phyloP scores from a whole-genome alignment of 352 stramenopile species.

The Lagenidium giganteum region DNA sequence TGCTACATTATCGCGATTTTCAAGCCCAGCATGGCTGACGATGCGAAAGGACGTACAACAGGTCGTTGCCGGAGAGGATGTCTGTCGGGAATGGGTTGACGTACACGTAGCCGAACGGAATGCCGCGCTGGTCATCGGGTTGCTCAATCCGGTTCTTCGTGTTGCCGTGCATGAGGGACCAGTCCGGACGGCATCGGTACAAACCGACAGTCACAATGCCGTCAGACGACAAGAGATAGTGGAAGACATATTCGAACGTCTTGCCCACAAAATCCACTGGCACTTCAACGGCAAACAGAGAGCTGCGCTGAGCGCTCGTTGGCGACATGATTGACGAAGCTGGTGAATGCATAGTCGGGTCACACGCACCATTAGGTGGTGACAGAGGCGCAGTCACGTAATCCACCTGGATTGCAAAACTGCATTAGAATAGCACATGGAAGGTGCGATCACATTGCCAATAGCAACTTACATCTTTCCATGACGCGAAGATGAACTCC shows the following conservation, averaged over 20 bases:
- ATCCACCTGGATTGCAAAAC: constrained; percentile 17
- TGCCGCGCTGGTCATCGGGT: constrained; percentile 50
- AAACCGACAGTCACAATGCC: constrained; percentile 73
- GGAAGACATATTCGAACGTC: constrained; percentile 79
- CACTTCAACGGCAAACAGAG: constrained; percentile 77
- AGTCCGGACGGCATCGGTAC: constrained; percentile 69
- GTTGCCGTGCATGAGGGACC: constrained; percentile 15
- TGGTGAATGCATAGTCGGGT: constrained; percentile 24
- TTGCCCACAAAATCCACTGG: constrained; percentile 76
- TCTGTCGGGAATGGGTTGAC: constrained; percentile 77
- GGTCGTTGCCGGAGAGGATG: constrained; percentile 69
- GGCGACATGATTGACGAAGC: constrained; percentile 28
- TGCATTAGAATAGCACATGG: constrained; percentile 5
- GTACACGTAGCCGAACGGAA: constrained; percentile 82
- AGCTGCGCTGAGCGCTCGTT: constrained; percentile 49
- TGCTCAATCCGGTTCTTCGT: constrained; percentile 42
- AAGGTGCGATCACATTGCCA: neutral
- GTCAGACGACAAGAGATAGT: constrained; percentile 76
- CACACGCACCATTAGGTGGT: constrained; percentile 12
- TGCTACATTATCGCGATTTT: too few species aligned
- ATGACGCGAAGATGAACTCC: constrained; percentile 83
- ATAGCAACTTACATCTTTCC: constrained; percentile 37
- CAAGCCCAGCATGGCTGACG: constrained; percentile 71
- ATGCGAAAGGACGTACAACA: constrained; percentile 80
- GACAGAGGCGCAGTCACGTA: constrained; percentile 23